Conservation (phyloP, 164 flowering plant species). For the Umbellularia californica region DNA sequence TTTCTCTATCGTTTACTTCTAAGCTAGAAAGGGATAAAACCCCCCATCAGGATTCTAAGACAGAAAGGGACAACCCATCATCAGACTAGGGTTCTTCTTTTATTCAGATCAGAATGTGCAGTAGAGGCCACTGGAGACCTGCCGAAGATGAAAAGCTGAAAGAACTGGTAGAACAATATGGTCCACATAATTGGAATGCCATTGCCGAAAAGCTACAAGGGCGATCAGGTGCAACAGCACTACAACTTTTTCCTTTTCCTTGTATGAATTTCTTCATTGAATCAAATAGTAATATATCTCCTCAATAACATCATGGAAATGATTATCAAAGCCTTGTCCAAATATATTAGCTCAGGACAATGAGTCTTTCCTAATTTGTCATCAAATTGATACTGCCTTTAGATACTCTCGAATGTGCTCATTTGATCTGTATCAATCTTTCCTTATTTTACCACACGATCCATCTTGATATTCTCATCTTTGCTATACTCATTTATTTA, state of each 20-base stretch:
- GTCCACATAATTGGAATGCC: constrained; percentile 82
- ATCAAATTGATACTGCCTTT: no score
- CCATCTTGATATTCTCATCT: no score
- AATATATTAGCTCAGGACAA: background rate
- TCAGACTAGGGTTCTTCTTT: background rate
- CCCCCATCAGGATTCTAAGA: no score
- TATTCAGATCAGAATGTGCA: constrained; percentile 38
- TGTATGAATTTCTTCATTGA: background rate
- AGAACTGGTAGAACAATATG: constrained; percentile 55
- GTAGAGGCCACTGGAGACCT: constrained; percentile 82
- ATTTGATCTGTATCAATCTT: no score
- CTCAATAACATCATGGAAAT: background rate
- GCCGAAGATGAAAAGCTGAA: constrained; percentile 63
- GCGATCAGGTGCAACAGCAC: constrained; percentile 51
- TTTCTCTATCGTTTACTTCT: background rate
- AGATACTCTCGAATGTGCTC: no score
- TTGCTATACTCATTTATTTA: no score
- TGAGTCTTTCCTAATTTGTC: no score
- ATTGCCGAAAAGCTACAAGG: constrained; percentile 74
- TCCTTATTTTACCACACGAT: no score
- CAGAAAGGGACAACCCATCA: background rate
- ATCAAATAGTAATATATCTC: background rate
- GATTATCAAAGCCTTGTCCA: background rate
- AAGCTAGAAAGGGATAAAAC: background rate
- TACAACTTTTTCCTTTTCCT: background rate